These are phyloP conservation scores for Botrytis deweyae DNA, from an alignment of 2,329 filamentous ascomycete species.

Conservation along the genomic window DNA sequence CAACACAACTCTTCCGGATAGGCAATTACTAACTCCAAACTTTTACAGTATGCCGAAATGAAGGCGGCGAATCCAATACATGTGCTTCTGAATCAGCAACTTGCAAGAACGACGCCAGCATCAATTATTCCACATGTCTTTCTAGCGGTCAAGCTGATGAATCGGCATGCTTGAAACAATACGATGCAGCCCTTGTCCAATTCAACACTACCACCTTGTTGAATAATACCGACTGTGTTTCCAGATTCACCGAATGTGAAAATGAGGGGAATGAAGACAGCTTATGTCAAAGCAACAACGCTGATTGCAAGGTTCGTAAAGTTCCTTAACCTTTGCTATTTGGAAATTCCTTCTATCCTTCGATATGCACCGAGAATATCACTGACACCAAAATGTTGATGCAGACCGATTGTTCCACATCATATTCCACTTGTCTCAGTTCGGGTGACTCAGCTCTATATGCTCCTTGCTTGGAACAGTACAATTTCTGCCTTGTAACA, in stretches of 20 bases:
- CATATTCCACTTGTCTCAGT: conserved; percentile 10
- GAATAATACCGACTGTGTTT: not conserved
- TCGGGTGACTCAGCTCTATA: conserved; percentile 1
- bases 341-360: not conserved
- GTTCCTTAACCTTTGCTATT: not conserved
- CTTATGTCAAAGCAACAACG: conserved; percentile 1
- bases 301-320: conserved; percentile 14
- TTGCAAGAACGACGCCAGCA: conserved; percentile 24
- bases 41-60: conserved; percentile 6
- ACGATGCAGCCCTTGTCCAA: not conserved
- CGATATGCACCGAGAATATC: not conserved
- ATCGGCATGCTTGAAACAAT: conserved; percentile 20
- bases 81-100: conserved; percentile 22
- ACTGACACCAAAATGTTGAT: not conserved
- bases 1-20: not conserved
- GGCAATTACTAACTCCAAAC: not conserved
- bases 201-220: not conserved
- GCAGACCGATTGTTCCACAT: conserved; percentile 1
- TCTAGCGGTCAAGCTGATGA: conserved; percentile 22
- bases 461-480: conserved; percentile 7
- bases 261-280: not conserved
- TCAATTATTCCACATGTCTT: conserved; percentile 23
- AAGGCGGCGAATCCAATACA: conserved; percentile 21
- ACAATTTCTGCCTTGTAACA: conserved; percentile 8
- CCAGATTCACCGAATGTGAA: conserved; percentile 1